Base-by-base conservation (phyloP, 306 rosid species). In the Gastrolobium villosum region DNA sequence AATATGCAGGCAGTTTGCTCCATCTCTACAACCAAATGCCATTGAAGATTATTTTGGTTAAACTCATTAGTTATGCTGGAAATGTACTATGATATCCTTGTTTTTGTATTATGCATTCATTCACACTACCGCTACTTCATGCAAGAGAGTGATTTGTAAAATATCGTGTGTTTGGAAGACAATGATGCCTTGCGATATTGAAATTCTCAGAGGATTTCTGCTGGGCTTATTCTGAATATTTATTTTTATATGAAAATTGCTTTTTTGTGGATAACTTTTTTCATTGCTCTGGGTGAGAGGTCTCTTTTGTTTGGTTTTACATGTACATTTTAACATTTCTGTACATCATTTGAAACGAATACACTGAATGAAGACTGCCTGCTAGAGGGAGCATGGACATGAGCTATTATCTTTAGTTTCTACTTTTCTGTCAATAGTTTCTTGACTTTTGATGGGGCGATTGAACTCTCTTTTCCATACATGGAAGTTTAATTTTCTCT, bases 31-130 rank as follows among this genome's bases (percentile, higher is more conserved):
- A 54, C 65, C 2, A 48, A 81, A 35, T 81, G 70, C 43, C 31
- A 39, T 48, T 55, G 76, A 77, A 60, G 64, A 43, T 73, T 28
- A 49, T 78, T 72, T 75, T 41, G n/a, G 34, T 40, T 65, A 53
- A 43, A 36, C 15, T 61, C 73, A 40, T 68, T 46, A 39, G 56
- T 72, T 73, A 62, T 77, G 44, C 75, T 59, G 26, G 71, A 50
- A 13, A 62, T 70, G 59, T 67, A 66, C 35, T 6, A 34, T 36
- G 43, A n/a, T 64, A 15, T 79, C 68, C 41, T 61, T 70, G 36
- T 79, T 57, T 40, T 20, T 26, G 15, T 48, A 14, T 69, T 15
- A 54, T 72, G 44, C 36, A 55, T 72, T 37, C 50, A 56, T 56
- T 55, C 49, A 55, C 28, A 4, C 15, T 26, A 11, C 41, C 40